Evolutionary conservation across 768 basidiomycete species (phyloP).

Genomic region (Boletales sp.): DNA sequence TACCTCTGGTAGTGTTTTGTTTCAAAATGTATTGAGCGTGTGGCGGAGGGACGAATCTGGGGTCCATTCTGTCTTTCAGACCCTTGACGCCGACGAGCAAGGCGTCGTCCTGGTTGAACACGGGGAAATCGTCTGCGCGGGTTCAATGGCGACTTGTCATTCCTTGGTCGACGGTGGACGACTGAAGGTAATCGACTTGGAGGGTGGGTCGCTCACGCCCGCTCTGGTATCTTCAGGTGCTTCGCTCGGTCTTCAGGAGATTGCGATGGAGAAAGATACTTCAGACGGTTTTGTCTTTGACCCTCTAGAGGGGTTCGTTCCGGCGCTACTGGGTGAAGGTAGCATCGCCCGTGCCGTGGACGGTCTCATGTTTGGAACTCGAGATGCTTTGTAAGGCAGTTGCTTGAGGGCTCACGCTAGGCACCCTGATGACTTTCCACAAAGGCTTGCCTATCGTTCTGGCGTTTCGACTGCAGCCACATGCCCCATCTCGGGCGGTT

Average conservation of each 20-base stretch:
- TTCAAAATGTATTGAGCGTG: constrained; percentile 50
- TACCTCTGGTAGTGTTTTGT: constrained; percentile 40
- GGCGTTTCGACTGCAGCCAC: constrained; percentile 72
- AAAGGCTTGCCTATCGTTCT: constrained; percentile 65
- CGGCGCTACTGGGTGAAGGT: constrained; percentile 32
- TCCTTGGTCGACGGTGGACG: constrained; percentile 8
- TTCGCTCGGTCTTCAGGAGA: constrained; percentile 65
- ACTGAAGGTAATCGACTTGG: constrained; percentile 41
- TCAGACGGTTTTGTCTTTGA: constrained; percentile 61
- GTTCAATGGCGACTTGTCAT: constrained; percentile 13
- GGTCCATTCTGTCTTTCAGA: constrained; percentile 15
- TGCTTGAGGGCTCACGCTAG: not conserved
- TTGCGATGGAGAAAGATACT: constrained; percentile 59
- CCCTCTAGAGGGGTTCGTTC: constrained; percentile 33
- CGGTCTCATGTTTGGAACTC: constrained; percentile 51
- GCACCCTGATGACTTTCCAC: constrained; percentile 3
- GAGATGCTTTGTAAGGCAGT: constrained; percentile 44
- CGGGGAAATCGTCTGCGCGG: constrained; percentile 53
- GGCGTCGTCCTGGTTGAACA: constrained; percentile 44
- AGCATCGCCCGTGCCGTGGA: constrained; percentile 60
- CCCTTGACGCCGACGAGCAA: constrained; percentile 10
- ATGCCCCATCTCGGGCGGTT: constrained; percentile 52
- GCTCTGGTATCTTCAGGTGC: constrained; percentile 66
- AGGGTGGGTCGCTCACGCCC: constrained; percentile 59
- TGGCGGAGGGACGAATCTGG: constrained; percentile 21